These are phyloP conservation scores for Marasmius fiardii DNA, from an alignment of 1,284 basidiomycete genomes.

Conservation along the genomic window DNA sequence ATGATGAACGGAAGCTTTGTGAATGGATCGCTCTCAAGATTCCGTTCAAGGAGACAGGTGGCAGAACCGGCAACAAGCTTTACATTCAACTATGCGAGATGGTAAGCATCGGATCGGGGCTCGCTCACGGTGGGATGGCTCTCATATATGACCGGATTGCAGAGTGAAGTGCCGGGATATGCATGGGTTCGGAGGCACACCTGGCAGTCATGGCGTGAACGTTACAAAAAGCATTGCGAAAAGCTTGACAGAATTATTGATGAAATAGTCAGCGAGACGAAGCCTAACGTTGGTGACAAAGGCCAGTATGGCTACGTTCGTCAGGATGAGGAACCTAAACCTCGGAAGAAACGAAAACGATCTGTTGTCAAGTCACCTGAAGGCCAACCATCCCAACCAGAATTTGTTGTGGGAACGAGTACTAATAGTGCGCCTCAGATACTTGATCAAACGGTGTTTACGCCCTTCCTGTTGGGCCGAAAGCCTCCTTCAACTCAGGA, in stretches of 20 bases:
- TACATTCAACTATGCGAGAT: constrained; percentile 43
- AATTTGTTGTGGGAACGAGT: constrained; percentile 12
- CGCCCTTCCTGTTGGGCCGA: constrained; percentile 18
- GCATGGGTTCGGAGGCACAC: constrained; percentile 79
- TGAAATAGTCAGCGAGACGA: constrained; percentile 63
- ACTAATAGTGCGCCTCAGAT: background rate
- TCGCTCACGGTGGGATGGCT: background rate
- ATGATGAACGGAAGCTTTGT: constrained; percentile 35
- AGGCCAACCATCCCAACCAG: background rate
- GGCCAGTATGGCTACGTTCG: constrained; percentile 78
- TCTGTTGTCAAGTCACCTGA: constrained; percentile 16
- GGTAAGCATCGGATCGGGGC: constrained; percentile 33
- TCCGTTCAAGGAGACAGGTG: constrained; percentile 11
- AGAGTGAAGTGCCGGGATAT: constrained; percentile 65
- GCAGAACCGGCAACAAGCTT: constrained; percentile 13
- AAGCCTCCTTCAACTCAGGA: constrained; percentile 44
- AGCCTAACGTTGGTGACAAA: constrained; percentile 62
- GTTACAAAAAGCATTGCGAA: constrained; percentile 75
- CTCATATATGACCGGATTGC: background rate
- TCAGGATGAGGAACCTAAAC: constrained; percentile 56
- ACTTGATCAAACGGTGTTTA: background rate
- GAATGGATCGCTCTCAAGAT: constrained; percentile 38
- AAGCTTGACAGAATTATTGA: constrained; percentile 64
- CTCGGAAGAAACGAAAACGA: constrained; percentile 53
- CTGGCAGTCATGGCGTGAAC: constrained; percentile 84